Evolutionary conservation across 345 rosid species (phyloP).

Genomic region (Eucalyptus sp.): DNA sequence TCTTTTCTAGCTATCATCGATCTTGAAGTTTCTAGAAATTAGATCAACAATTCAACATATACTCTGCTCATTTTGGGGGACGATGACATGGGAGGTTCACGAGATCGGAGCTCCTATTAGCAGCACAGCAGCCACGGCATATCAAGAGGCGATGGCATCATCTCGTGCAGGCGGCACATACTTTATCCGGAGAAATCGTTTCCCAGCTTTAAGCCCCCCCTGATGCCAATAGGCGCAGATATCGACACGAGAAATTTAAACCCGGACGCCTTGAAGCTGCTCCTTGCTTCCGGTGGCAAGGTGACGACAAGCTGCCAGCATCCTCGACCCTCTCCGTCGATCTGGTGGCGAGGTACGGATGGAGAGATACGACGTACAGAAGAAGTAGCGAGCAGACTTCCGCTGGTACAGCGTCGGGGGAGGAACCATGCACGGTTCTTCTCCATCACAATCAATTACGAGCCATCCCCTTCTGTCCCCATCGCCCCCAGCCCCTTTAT

Average conservation of each 20-base stretch:
- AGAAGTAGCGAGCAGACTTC: no score
- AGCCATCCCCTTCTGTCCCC: no score
- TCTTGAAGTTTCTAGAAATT: no score
- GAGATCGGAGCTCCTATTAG: background rate
- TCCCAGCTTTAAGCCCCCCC: background rate
- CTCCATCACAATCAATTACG: no score
- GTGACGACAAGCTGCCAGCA: no score
- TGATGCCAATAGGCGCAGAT: background rate
- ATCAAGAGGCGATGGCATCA: background rate
- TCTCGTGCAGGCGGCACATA: background rate
- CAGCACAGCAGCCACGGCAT: background rate
- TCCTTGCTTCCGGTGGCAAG: background rate
- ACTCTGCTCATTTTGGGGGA: background rate
- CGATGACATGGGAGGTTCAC: background rate
- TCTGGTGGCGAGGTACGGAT: no score
- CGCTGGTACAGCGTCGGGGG: no score
- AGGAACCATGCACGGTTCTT: no score
- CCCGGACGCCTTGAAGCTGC: background rate
- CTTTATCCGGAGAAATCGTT: background rate
- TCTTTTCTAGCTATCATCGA: no score
- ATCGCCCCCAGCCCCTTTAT: rapidly evolving
- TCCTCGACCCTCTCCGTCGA: no score
- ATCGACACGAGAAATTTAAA: background rate
- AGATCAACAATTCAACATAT: no score
- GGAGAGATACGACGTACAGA: no score